Percentiles rank a stretch among this genome's conserved stretches.
These are phyloP conservation scores for Neoscytalidium dimidiatum DNA, from an alignment of 2,329 filamentous ascomycete species.

Conservation along the genomic window DNA sequence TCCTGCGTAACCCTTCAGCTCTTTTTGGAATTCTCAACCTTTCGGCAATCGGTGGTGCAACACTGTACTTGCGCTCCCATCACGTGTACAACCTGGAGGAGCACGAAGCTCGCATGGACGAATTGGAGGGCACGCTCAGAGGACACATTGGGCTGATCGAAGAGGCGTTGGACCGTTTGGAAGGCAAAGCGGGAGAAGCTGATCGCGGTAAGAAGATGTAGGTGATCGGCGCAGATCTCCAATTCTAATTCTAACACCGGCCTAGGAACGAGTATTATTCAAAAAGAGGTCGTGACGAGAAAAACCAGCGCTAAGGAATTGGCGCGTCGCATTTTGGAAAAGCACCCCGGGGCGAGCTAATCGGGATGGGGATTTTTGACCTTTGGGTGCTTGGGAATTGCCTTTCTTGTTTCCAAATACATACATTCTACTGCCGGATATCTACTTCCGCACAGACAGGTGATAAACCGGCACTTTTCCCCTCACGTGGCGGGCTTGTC, in stretches of 20 bases:
- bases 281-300: constrained; percentile 3
- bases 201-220: constrained; percentile 41
- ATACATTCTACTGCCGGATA: too few species aligned
- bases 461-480: background rate
- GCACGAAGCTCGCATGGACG: constrained; percentile 51
- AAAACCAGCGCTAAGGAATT: background rate
- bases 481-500: background rate
- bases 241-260: background rate
- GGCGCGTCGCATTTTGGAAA: background rate
- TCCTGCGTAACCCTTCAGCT: constrained; percentile 13
- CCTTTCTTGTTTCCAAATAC: background rate
- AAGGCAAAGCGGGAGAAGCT: constrained; percentile 40
- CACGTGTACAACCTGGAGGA: constrained; percentile 49
- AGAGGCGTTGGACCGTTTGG: constrained; percentile 47
- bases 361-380: background rate
- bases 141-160: constrained; percentile 52
- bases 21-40: constrained; percentile 24
- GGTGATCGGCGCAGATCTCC: constrained; percentile 2
- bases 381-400: background rate
- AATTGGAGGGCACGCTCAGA: constrained; percentile 50
- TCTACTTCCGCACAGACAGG: background rate
- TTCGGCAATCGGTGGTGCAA: constrained; percentile 26
- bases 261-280: background rate
- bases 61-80: constrained; percentile 33
- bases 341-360: background rate